Evolutionary conservation across 2,329 filamentous ascomycete species (phyloP), one percentile per base, ranked within the genome.

Genomic region (Rhynchosporium secalis): DNA sequence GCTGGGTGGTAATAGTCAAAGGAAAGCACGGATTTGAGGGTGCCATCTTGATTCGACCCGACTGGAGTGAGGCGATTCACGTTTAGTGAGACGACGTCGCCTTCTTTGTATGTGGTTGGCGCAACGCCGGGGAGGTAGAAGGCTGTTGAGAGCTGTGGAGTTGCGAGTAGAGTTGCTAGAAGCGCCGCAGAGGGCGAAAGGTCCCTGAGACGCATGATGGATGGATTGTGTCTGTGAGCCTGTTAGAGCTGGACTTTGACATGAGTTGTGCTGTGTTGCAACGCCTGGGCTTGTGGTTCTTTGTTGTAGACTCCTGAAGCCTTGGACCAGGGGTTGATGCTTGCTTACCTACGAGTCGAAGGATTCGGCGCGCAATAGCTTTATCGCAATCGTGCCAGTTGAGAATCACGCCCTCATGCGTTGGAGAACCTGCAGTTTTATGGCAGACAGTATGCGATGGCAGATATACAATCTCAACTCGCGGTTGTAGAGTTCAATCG

Each of bases 111-210:
- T 61, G 94, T 94, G 48, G 92, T 96, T 28, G 95, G 95, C 68
- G 94, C 93, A 70, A 97, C 92, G 70, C 95, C 95, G 43, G 94
- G 95, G 46, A 99, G 90, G 79, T 99, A 99, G 80, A 98, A 99
- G 60, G 92, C 91, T 2, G 86, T 82, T 13, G 81, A 77, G 41
- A 86, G 74, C 65, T 83, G 80, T 29, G 85, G 82, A 33, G 65
- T 64, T 52, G 79, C 76, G 43, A 86, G 72, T 52, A 86, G 72
- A 31, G 82, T 76, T 51, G 79, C 76, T 28, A 84, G 72, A 57
- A 85, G 77, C 74, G 80, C 75, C 74, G 76, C 79, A 74, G 80
- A 76, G 8, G 72, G 68, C 56, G 67, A 69, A 6, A 72, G 31
- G 41, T 71, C 67, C 67, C 68, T 61, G 65, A 70, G 62, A 65